These are phyloP conservation scores for Euptelea pleiosperma DNA, from an alignment of 164 flowering plant genomes.

Conservation along the genomic window DNA sequence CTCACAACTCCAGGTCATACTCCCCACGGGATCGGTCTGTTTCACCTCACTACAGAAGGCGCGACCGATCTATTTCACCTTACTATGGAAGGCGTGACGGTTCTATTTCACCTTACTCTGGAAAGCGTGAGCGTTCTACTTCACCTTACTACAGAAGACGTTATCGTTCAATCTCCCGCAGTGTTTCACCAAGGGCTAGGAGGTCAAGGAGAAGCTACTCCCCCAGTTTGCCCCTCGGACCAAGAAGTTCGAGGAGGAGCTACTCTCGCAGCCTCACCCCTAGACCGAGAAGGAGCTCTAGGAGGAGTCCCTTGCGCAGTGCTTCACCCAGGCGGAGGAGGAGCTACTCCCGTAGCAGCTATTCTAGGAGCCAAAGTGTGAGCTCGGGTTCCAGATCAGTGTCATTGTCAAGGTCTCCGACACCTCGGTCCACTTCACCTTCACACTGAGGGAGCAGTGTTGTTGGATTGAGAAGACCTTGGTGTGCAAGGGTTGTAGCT, in stretches of 20 bases:
- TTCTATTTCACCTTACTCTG: constrained; percentile 1
- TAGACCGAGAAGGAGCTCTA: constrained; percentile 4
- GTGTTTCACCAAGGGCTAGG: constrained; percentile 22
- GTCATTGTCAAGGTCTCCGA: constrained; percentile 30
- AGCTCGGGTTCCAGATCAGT: constrained; percentile 21
- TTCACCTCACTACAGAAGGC: constrained; percentile 16
- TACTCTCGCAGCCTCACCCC: constrained; percentile 2
- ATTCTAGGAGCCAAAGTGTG: constrained; percentile 11
- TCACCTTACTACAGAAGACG: constrained; percentile 26
- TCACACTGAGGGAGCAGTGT: too few relatives aligned
- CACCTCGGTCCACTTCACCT: constrained; percentile 20
- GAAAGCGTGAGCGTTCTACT: neutral
- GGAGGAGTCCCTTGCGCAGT: constrained; percentile 8
- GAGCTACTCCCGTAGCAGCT: constrained; percentile 1
- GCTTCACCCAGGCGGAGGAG: constrained; percentile 2
- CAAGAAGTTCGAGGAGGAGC: constrained; percentile 18
- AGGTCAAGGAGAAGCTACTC: constrained; percentile 24
- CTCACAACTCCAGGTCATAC: too few relatives aligned
- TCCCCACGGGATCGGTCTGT: too few relatives aligned
- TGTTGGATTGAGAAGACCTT: too few relatives aligned
- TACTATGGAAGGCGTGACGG: constrained; percentile 26
- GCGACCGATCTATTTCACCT: constrained; percentile 11
- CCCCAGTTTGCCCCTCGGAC: constrained; percentile 4
- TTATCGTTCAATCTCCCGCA: constrained; percentile 20
- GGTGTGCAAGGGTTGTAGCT: too few relatives aligned